A percentile compares a stretch with the other conserved stretches of the same genome.
Evolutionary conservation across 768 basidiomycete genomes (phyloP).

Genomic region (Hirschioporus abietinus): DNA sequence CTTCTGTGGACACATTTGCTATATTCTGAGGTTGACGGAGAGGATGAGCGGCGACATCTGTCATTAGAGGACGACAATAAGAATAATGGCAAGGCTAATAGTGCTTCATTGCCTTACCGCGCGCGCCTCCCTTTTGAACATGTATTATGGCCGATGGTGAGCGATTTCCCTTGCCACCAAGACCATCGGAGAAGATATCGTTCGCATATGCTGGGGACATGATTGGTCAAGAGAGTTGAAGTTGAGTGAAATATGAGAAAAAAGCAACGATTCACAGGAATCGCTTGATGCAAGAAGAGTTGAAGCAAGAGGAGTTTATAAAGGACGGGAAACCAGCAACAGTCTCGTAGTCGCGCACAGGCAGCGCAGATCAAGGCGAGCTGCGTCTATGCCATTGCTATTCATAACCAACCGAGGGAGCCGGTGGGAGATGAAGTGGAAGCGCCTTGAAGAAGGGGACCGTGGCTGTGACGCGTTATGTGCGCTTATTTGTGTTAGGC

Average conservation of each 20-base stretch:
- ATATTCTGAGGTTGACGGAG: background rate
- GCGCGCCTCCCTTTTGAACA: background rate
- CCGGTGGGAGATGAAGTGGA: background rate
- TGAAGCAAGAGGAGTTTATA: background rate
- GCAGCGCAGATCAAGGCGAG: background rate
- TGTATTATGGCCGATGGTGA: background rate
- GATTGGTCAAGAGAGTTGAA: background rate
- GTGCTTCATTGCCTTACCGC: background rate
- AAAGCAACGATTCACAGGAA: background rate
- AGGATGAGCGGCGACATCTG: background rate
- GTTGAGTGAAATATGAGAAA: background rate
- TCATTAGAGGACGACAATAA: background rate
- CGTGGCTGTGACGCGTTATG: background rate
- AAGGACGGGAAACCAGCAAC: background rate
- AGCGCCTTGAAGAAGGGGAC: background rate
- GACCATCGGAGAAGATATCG: background rate
- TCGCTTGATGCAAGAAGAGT: background rate
- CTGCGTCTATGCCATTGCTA: conserved; percentile 1
- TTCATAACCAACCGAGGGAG: background rate
- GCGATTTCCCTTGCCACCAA: background rate
- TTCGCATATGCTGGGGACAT: background rate
- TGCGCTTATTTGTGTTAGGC: background rate
- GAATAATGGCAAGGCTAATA: background rate
- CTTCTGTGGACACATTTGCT: background rate
- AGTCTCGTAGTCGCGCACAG: background rate